Evolutionary conservation across 2,329 filamentous ascomycete genomes (phyloP).

Genomic region (Fusarium odoratissimum): DNA sequence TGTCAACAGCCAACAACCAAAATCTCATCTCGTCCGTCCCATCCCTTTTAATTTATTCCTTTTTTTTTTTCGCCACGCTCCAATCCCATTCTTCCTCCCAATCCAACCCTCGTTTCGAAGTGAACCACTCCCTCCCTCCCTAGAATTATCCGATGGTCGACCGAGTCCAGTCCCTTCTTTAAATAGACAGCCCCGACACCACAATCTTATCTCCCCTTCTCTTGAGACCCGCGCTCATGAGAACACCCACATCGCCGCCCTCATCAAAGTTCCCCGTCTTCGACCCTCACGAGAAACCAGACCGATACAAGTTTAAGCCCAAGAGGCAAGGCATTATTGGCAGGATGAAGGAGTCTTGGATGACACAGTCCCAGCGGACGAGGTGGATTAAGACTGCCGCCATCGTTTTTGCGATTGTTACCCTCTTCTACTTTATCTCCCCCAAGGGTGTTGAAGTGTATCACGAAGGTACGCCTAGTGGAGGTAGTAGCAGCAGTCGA

Average conservation of each 20-base stretch:
- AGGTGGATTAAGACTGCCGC: conserved; percentile 74
- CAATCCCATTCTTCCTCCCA: conserved; percentile 2
- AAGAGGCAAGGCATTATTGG: conserved; percentile 61
- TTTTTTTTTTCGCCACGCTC: conserved; percentile 28
- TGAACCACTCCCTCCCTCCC: conserved; percentile 15
- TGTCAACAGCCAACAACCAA: conserved; percentile 18
- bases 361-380: conserved; percentile 73
- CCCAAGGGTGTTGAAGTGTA: conserved; percentile 68
- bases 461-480: conserved; percentile 54
- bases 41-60: conserved; percentile 30
- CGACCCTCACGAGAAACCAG: conserved; percentile 75
- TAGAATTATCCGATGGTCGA: conserved; percentile 40
- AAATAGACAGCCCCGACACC: conserved; percentile 5
- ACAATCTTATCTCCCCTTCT: conserved; percentile 27
- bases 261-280: conserved; percentile 64
- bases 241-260: conserved; percentile 73
- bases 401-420: conserved; percentile 69
- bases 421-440: conserved; percentile 73
- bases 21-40: conserved; percentile 5
- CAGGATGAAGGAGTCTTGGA: conserved; percentile 68
- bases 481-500: conserved; percentile 23
- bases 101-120: conserved; percentile 20
- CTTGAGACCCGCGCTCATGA: conserved; percentile 59
- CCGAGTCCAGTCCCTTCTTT: conserved; percentile 43
- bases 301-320: conserved; percentile 65